These are phyloP conservation scores for Hanseniaspora thailandica DNA, from an alignment of 805 yeast genomes.

Conservation along the genomic window DNA sequence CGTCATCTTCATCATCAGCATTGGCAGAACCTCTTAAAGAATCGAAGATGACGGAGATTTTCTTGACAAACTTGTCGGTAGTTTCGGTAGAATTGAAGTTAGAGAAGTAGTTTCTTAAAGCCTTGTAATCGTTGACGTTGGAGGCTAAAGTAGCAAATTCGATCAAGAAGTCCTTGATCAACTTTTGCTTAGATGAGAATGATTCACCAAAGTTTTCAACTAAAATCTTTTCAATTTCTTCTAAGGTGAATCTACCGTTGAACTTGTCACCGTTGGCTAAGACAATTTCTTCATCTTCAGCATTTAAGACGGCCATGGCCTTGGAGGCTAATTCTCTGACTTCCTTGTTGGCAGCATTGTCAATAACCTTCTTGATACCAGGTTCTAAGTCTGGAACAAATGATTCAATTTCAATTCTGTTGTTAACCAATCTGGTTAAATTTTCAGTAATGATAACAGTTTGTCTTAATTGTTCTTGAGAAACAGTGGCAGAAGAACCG, in stretches of 20 bases:
- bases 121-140: conserved; percentile 63
- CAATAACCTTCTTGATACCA: conserved; percentile 78
- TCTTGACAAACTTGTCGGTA: conserved; percentile 34
- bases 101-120: conserved; percentile 44
- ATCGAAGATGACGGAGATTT: conserved; percentile 45
- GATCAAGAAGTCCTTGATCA: conserved; percentile 39
- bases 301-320: conserved; percentile 70
- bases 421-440: conserved; percentile 87
- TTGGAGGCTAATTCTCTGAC: conserved; percentile 86
- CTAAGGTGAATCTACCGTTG: conserved; percentile 57
- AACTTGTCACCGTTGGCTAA: conserved; percentile 48
- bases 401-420: conserved; percentile 78
- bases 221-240: conserved; percentile 39
- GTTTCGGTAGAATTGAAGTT: conserved; percentile 33
- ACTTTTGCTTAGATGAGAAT: conserved; percentile 28
- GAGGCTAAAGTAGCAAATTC: conserved; percentile 48
- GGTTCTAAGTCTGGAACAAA: conserved; percentile 81
- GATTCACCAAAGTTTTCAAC: conserved; percentile 23
- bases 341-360: conserved; percentile 89
- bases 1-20: conserved; percentile 56
- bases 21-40: conserved; percentile 35
- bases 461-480: conserved; percentile 94
- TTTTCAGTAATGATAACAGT: conserved; percentile 93
- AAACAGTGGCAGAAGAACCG: conserved; percentile 42
- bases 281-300: conserved; percentile 45